A percentile compares a stretch with the other conserved stretches of the same genome.
Conservation (phyloP, 768 basidiomycete genomes). For the Chlorophyllum brunneum region DNA sequence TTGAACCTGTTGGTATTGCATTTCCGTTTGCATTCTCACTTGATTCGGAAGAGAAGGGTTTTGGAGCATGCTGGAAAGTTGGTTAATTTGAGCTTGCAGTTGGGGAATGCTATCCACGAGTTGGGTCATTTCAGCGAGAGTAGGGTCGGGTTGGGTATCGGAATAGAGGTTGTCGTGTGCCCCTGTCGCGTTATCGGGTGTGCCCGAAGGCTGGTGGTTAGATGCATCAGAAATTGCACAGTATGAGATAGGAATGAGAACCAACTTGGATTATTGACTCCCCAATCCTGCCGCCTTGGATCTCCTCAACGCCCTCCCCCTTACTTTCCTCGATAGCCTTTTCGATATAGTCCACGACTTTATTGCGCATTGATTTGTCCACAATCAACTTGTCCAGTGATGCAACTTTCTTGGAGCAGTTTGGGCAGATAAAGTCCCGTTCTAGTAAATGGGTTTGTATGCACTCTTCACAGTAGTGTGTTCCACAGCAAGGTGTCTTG, state of each 20-base stretch:
- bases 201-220: conserved; percentile 13
- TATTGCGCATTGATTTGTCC: conserved; percentile 77
- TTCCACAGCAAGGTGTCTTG: conserved; percentile 92
- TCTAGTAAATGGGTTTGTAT: conserved; percentile 92
- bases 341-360: conserved; percentile 80
- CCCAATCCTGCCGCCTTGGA: conserved; percentile 17
- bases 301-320: conserved; percentile 54
- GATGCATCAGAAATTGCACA: neutral
- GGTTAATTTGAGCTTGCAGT: conserved; percentile 81
- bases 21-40: conserved; percentile 76
- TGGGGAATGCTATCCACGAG: conserved; percentile 75
- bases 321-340: conserved; percentile 74
- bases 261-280: conserved; percentile 31
- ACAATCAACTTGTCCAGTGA: conserved; percentile 82
- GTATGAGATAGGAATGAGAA: neutral
- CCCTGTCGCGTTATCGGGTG: conserved; percentile 10
- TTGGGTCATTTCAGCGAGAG: conserved; percentile 60
- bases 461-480: conserved; percentile 93
- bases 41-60: conserved; percentile 69
- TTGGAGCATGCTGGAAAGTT: conserved; percentile 75
- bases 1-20: conserved; percentile 79
- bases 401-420: conserved; percentile 82
- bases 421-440: conserved; percentile 91
- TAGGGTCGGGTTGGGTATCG: conserved; percentile 62
- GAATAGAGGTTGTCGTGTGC: conserved; percentile 64